Base-by-base conservation (phyloP, 1,284 basidiomycete species). In the Ceratobasidium sp. region DNA sequence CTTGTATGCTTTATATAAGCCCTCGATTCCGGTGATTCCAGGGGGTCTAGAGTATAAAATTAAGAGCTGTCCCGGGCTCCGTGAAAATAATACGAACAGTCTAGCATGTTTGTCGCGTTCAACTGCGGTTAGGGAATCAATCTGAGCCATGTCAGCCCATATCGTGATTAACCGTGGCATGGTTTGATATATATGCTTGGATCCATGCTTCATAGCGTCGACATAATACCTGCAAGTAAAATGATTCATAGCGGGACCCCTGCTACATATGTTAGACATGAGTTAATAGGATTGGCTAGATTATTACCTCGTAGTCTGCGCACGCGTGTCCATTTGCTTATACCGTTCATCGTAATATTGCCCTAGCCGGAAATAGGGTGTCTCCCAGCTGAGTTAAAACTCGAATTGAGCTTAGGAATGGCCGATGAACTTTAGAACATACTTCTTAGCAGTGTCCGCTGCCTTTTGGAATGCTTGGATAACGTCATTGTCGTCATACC, bases 181-280 rank as follows among this genome's bases (percentile, higher is more conserved):
- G 0, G 94, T 96, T 77, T 98, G 96, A 78, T 96, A 99, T 56
- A 98, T 92, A 78, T 92, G 98, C 82, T 99, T 99, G 52, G 95
- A 94, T 12, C 97, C 97, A 74, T 85, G 81, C 74, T 84, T 83
- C 67, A 96, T 87, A 0, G 95, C 92, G 72, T 85, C 87, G 3
- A 86, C 82, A 75, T 91, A 98, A 73, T 73, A 72, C 62, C 76
- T 75, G 68, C 72, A 73, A 22, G 70, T 71, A 53, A 53, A 57
- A 53, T 45, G 42, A 57, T 50, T 68, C 45, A 38, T 72, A 50
- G 60, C 52, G 49, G 71, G 60, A 6, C 68, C 62, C 22, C 68
- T 71, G 42, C 25, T 29, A 13, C 10, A 32, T 10, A 27, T 42
- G 10, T 45, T 34, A 32, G 42, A 40, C 15, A 7, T 49, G n/a